These are phyloP conservation scores for Microbotryum intermedium DNA, from an alignment of 1,284 basidiomycete species.

Conservation along the genomic window DNA sequence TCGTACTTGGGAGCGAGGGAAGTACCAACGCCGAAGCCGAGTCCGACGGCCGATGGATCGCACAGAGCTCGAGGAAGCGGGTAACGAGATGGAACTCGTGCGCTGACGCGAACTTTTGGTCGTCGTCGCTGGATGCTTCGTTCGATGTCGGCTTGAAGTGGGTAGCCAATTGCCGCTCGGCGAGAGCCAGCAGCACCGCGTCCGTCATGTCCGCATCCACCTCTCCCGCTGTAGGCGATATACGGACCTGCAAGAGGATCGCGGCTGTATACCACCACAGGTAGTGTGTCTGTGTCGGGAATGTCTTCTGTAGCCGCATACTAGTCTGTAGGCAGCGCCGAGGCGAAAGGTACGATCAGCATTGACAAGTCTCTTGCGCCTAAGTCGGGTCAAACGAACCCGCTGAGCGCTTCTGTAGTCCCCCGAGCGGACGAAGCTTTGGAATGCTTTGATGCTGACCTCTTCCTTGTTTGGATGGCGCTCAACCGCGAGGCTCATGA, in stretches of 20 bases:
- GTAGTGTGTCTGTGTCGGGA: conserved; percentile 66
- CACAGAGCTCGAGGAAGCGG: conserved; percentile 22
- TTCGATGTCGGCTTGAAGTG: background rate
- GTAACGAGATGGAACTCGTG: conserved; percentile 25
- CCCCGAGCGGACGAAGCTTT: conserved; percentile 41
- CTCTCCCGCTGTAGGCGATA: no score
- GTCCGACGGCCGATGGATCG: background rate
- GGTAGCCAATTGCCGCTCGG: conserved; percentile 25
- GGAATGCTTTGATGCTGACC: conserved; percentile 68
- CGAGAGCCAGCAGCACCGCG: conserved; percentile 58
- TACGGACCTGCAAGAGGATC: conserved; percentile 53
- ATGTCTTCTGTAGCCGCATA: conserved; percentile 50
- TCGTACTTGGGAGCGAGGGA: conserved; percentile 1
- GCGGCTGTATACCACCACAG: conserved; percentile 74
- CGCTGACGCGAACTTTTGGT: conserved; percentile 1
- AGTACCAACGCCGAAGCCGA: background rate
- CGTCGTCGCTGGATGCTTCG: background rate
- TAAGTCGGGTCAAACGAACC: conserved; percentile 19
- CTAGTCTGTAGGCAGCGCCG: conserved; percentile 8
- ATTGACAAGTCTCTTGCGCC: conserved; percentile 2
- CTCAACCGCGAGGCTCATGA: conserved; percentile 38
- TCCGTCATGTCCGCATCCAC: conserved; percentile 45
- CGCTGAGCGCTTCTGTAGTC: conserved; percentile 36
- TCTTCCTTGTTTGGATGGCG: conserved; percentile 69
- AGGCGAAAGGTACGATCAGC: background rate